Evolutionary conservation across 2,329 filamentous ascomycete genomes (phyloP).

Genomic region (Xylariaceae sp.): DNA sequence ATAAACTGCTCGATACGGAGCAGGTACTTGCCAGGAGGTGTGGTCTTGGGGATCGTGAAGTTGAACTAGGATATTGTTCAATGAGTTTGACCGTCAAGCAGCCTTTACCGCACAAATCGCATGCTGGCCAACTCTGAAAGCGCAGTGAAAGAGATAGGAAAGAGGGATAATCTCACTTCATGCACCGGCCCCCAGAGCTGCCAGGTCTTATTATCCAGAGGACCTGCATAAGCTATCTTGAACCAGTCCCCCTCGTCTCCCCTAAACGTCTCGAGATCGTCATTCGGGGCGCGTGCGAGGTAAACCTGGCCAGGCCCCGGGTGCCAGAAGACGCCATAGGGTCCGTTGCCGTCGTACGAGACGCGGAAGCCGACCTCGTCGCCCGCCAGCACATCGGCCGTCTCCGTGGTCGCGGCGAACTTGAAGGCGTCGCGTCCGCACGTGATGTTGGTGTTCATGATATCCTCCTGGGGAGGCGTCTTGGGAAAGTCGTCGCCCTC

Average conservation of each 20-base stretch:
- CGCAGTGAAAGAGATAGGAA: background rate
- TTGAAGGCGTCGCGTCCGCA: conserved; percentile 2
- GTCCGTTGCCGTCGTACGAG: background rate
- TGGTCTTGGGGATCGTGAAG: conserved; percentile 44
- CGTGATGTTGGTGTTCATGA: background rate
- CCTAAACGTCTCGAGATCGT: background rate
- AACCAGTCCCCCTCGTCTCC: conserved; percentile 8
- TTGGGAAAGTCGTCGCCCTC: background rate
- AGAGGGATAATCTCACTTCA: background rate
- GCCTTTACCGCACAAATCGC: no score
- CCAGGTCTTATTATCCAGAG: background rate
- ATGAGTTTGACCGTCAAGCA: no score
- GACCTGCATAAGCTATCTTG: conserved; percentile 3
- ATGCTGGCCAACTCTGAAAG: no score
- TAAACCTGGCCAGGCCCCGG: conserved; percentile 3
- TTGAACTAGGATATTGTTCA: conserved; percentile 3
- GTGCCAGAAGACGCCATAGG: conserved; percentile 1
- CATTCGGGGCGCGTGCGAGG: conserved; percentile 2
- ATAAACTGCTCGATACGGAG: conserved; percentile 3
- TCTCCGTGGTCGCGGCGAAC: background rate
- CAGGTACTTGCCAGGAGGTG: conserved; percentile 61
- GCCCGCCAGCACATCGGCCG: conserved; percentile 5
- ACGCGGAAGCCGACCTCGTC: conserved; percentile 4
- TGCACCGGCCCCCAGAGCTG: background rate
- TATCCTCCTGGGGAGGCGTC: background rate